phyloP scores from a whole-genome alignment of 164 flowering plant species.

The Magnolia officinalis region DNA sequence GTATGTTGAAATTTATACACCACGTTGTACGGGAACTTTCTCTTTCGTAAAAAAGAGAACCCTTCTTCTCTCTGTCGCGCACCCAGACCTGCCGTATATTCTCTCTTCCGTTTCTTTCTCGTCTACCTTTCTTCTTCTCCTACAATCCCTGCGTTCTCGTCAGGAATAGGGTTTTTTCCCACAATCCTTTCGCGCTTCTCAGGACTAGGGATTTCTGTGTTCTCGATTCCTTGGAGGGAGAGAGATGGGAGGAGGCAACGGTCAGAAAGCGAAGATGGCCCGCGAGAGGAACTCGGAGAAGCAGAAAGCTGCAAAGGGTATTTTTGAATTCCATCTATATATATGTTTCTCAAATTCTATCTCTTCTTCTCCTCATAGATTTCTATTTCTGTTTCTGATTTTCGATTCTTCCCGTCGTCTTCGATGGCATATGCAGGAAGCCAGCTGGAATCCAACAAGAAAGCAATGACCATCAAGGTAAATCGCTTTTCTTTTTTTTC shows the following conservation, averaged over 20 bases:
- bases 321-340: not conserved
- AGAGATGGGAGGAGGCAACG: constrained; percentile 18
- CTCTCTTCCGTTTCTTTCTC: not conserved
- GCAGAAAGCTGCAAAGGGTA: constrained; percentile 10
- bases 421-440: constrained; percentile 4
- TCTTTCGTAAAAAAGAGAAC: too few species aligned
- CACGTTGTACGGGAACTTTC: too few species aligned
- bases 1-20: too few species aligned
- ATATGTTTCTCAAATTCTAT: too few species aligned
- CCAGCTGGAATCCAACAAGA: constrained; percentile 17
- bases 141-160: not conserved
- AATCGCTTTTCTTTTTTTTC: not conserved
- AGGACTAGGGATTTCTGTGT: not conserved
- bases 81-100: too few species aligned
- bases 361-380: not conserved
- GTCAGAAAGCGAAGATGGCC: constrained; percentile 23
- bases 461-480: constrained; percentile 3
- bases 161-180: not conserved
- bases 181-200: not conserved
- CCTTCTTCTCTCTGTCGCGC: too few species aligned
- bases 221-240: not conserved
- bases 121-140: not conserved
- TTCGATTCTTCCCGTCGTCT: not conserved
- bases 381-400: too few species aligned
- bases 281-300: constrained; percentile 21